Evolutionary conservation across 78 protist species (phyloP).

Genomic region (Dictyostelium citrinum): DNA sequence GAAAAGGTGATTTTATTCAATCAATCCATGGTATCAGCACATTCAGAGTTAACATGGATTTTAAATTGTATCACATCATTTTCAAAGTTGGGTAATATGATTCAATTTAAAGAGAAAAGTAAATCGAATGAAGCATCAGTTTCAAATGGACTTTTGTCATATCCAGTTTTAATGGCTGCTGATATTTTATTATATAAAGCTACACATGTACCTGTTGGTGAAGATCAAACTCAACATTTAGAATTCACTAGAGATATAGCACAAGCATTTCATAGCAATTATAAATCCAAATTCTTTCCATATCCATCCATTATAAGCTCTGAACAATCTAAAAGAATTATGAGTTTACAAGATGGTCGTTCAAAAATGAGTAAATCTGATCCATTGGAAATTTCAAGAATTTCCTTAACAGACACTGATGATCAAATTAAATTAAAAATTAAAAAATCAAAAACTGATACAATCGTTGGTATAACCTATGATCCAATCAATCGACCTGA

Average conservation of each 20-base stretch:
- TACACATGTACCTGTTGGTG: slow-evolving; percentile 93
- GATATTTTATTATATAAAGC: slow-evolving; percentile 87
- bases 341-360: slow-evolving; percentile 82
- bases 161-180: slow-evolving; percentile 92
- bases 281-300: slow-evolving; percentile 20
- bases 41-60: slow-evolving; percentile 84
- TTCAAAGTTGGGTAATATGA: slow-evolving; percentile 66
- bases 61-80: slow-evolving; percentile 72
- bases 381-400: slow-evolving; percentile 51
- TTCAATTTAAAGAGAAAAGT: slow-evolving; percentile 79
- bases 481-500: slow-evolving; percentile 71
- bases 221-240: slow-evolving; percentile 91
- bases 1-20: slow-evolving; percentile 51
- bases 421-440: slow-evolving; percentile 64
- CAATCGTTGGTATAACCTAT: slow-evolving; percentile 50
- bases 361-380: slow-evolving; percentile 88
- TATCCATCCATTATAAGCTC: slow-evolving; percentile 41
- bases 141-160: slow-evolving; percentile 82
- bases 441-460: slow-evolving; percentile 82
- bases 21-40: slow-evolving; percentile 81
- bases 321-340: slow-evolving; percentile 46
- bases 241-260: slow-evolving; percentile 85
- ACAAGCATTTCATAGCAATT: slow-evolving; percentile 67
- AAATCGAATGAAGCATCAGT: not conserved
- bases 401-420: slow-evolving; percentile 74